Conservation (phyloP, 106 monocot species). For the Iris macrosiphon region DNA sequence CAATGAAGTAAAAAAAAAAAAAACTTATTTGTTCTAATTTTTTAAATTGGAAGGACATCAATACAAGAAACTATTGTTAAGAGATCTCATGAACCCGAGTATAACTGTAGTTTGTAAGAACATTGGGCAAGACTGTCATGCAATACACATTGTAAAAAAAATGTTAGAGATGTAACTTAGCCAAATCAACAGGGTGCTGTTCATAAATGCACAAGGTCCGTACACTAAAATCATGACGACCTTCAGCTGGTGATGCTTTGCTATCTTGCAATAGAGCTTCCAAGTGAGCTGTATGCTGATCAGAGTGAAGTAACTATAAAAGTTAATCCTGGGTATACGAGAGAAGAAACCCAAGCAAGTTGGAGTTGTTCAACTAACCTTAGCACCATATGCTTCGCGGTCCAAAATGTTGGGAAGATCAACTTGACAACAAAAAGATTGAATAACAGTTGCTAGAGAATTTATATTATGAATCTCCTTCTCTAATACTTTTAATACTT, state of each 20-base stretch:
- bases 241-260: slow-evolving; percentile 19
- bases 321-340: not conserved
- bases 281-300: slow-evolving; percentile 55
- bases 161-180: too few species aligned
- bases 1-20: too few species aligned
- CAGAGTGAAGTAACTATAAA: not conserved
- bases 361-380: slow-evolving; percentile 35
- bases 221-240: slow-evolving; percentile 55
- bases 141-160: too few species aligned
- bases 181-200: slow-evolving; percentile 39
- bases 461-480: slow-evolving; percentile 52
- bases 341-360: too few species aligned
- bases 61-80: too few species aligned
- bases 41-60: too few species aligned
- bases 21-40: too few species aligned
- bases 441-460: slow-evolving; percentile 61
- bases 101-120: too few species aligned
- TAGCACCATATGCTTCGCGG: slow-evolving; percentile 53
- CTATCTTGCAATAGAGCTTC: slow-evolving; percentile 48
- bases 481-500: slow-evolving; percentile 38
- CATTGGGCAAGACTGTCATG: too few species aligned
- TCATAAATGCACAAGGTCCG: slow-evolving; percentile 59
- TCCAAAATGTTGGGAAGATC: slow-evolving; percentile 64
- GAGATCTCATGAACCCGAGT: too few species aligned
- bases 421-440: slow-evolving; percentile 62